A percentile compares a stretch with the other conserved stretches of the same genome.
Evolutionary conservation across 148 eudicot species (phyloP).

Genomic region (Heliosperma pusillum): DNA sequence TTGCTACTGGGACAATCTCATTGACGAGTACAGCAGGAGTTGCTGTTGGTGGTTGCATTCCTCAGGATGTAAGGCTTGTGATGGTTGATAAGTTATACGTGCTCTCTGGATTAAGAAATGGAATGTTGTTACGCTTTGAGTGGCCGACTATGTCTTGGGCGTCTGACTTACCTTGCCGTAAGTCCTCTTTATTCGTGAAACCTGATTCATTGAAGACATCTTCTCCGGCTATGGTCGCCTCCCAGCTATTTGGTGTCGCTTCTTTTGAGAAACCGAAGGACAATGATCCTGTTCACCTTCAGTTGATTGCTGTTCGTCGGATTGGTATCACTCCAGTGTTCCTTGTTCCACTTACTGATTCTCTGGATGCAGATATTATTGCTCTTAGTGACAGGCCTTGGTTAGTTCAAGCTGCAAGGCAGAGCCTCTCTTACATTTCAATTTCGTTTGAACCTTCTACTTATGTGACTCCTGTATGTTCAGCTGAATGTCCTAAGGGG

Average conservation of each 20-base stretch:
- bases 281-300: constrained; percentile 58
- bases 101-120: constrained; percentile 88
- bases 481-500: constrained; percentile 85
- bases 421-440: constrained; percentile 82
- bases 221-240: constrained; percentile 24
- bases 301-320: constrained; percentile 80
- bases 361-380: constrained; percentile 72
- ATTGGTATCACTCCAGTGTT: constrained; percentile 92
- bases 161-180: constrained; percentile 30
- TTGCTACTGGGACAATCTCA: constrained; percentile 73
- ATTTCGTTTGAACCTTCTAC: constrained; percentile 91
- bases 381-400: constrained; percentile 98
- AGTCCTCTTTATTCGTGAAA: constrained; percentile 26
- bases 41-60: constrained; percentile 74
- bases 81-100: constrained; percentile 75
- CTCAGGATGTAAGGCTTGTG: constrained; percentile 96
- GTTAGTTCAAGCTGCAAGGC: constrained; percentile 93
- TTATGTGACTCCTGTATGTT: constrained; percentile 87
- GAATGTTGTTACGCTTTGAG: constrained; percentile 94
- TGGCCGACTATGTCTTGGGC: constrained; percentile 61
- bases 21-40: constrained; percentile 65
- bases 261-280: constrained; percentile 45
- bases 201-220: constrained; percentile 28
- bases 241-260: constrained; percentile 26
- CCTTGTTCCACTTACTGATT: constrained; percentile 74